A percentile compares a stretch with the other conserved stretches of the same genome.
Evolutionary conservation across 2,329 filamentous ascomycete species (phyloP).

Genomic region (Colletotrichum shisoi): DNA sequence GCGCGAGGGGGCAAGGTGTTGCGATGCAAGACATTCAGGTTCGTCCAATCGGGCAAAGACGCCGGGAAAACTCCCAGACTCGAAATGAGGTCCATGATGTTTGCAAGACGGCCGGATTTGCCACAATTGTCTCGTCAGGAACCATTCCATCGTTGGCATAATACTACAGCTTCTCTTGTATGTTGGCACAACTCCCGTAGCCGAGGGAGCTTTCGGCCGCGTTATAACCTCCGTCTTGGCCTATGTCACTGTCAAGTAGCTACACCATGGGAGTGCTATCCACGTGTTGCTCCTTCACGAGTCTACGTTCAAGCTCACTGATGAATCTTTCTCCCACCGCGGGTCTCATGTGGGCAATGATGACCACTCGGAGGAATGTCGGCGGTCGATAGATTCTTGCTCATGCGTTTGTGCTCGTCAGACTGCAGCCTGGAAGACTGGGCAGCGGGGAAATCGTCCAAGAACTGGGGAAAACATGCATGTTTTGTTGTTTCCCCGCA

Average conservation of each 20-base stretch:
- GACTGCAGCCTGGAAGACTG: slow-evolving; percentile 7
- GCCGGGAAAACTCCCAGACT: slow-evolving; percentile 33
- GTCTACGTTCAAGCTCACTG: background rate
- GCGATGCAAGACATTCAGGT: slow-evolving; percentile 63
- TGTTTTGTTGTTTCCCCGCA: slow-evolving; percentile 13
- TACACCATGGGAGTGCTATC: background rate
- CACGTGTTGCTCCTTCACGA: background rate
- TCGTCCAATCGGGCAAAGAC: slow-evolving; percentile 64
- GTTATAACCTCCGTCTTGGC: slow-evolving; percentile 12
- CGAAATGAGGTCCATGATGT: slow-evolving; percentile 29
- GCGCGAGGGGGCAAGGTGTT: slow-evolving; percentile 64
- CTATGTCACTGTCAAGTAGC: slow-evolving; percentile 21
- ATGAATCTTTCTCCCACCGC: background rate
- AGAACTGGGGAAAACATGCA: slow-evolving; percentile 9
- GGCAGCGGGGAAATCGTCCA: slow-evolving; percentile 26
- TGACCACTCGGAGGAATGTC: slow-evolving; percentile 20
- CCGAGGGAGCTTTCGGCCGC: background rate
- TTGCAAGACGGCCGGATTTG: background rate
- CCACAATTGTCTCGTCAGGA: background rate
- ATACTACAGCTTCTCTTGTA: background rate
- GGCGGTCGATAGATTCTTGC: slow-evolving; percentile 7
- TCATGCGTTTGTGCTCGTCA: slow-evolving; percentile 13
- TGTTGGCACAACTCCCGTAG: background rate
- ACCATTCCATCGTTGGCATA: background rate
- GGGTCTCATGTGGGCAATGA: slow-evolving; percentile 11